phyloP scores from a whole-genome alignment of 1,284 basidiomycete species.

The Ustilago cynodontis region DNA sequence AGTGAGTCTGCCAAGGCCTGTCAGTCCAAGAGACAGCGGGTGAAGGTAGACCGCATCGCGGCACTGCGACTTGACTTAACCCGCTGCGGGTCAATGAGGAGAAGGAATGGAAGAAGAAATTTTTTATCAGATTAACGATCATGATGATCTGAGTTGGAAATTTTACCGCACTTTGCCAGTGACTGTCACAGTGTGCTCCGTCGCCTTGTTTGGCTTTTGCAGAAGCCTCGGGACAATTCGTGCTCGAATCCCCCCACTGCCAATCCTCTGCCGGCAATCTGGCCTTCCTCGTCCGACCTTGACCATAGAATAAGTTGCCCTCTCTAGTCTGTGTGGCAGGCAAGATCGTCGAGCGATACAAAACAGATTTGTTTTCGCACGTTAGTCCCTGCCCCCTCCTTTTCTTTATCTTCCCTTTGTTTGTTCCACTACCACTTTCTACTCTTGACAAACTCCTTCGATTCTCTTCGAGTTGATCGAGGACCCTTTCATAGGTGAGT shows the following conservation, averaged over 20 bases:
- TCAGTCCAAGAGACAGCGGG: neutral
- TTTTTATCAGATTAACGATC: constrained; percentile 41
- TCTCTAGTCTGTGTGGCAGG: neutral
- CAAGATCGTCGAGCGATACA: neutral
- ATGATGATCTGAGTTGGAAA: constrained; percentile 16
- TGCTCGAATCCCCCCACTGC: neutral
- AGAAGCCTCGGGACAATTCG: constrained; percentile 1
- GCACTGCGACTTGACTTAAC: neutral
- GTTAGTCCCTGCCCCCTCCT: neutral
- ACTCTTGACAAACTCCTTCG: neutral
- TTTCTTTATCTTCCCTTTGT: neutral
- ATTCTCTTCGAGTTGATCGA: neutral
- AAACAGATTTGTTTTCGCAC: neutral
- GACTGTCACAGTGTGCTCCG: neutral
- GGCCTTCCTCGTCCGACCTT: neutral
- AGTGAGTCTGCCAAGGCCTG: neutral
- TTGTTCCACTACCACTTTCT: neutral
- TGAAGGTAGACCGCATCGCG: neutral
- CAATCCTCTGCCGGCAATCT: neutral
- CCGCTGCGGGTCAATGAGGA: too few species aligned
- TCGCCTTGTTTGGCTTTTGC: neutral
- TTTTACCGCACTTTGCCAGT: constrained; percentile 10
- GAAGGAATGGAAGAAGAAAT: constrained; percentile 3
- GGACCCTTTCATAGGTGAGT: neutral
- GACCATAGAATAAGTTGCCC: neutral